Base-by-base conservation (phyloP, 2,329 filamentous ascomycete species). In the Leptographium wingfieldii region DNA sequence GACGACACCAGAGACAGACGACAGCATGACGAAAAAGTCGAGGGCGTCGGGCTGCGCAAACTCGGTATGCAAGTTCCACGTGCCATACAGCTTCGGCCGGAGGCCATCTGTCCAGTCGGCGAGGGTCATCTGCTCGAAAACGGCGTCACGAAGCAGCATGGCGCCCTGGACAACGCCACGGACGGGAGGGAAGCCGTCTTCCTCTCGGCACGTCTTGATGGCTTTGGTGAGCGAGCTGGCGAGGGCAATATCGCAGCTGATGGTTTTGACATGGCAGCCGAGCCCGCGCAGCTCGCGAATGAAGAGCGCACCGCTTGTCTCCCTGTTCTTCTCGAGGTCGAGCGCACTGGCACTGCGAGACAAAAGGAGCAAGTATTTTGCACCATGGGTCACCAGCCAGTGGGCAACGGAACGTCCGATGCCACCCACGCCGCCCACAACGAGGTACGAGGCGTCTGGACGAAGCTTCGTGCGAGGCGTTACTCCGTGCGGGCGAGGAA, bases 11-110 rank as follows among this genome's bases (percentile, higher is more conserved):
- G 68, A 65, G 0, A 72, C 65, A 0, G 74, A 76, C 1, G 73
- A 74, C 1, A 76, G 66, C 64, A 74, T 69, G 56, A 75, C 64
- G 61, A 76, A 76, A 66, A 77, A 76, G 56, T 74, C 72, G 5
- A 67, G 60, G 19, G 33, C 16, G 27, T 62, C 60, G n/a, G 29
- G 14, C 1, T 16, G 6, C 12, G 31, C 29, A 49, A 59, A 58
- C 7, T 57, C 58, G 9, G 25, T 19, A 33, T 61, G 52, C 19
- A 63, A 58, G 35, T 63, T 63, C 25, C 27, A 48, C 1, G 64
- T 62, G 3, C 63, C 64, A 5, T 35, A 19, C 2, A 65, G 59
- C 27, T 66, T 66, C 9, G 65, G 63, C 5, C 53, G 55, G 16
- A 63, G 16, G 1, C 59, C 55, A 5, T 49, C 52, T 1, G 46